Evolutionary conservation across 2,329 filamentous ascomycete species (phyloP), one percentile per base, ranked within the genome.

Genomic region (Penicillium sp.): DNA sequence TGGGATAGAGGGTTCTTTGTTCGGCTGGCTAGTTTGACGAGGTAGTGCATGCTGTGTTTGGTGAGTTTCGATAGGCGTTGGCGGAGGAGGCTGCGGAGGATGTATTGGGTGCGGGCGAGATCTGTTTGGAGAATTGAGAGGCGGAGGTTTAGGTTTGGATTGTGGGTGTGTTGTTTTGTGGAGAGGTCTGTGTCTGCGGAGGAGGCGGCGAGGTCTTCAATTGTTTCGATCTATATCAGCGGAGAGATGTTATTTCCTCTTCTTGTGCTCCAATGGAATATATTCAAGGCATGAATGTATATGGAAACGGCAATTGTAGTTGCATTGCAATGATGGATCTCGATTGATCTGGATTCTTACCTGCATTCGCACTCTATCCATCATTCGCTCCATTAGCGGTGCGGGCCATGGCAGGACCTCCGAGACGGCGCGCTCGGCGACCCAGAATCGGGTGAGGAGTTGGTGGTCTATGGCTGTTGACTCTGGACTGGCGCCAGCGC

Each of bases 91-190:
- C 89, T 89, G 57, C 94, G 83, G 18, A 97, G 84, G 22, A 99
- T 81, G 69, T 92, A 99, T 77, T 96, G 96, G 76, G 90, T 95
- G 44, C 94, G 83, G 73, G 97, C 92, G 52, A 99, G 84, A 77
- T 99, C 94, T 6, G 95, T 97, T 79, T 99, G 94, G 52, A 97
- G 87, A 59, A 99, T 89, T 47, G 97, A 96, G 68, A 97, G 86
- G 58, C 86, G 86, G 73, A 99, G 96, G 72, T 96, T 97, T 61
- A 90, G 88, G 73, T 89, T 92, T 45, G 92, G 89, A 68, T 96
- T 92, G 85, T 92, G 89, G 69, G 89, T 87, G 89, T 93, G 56
- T 55, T 52, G 49, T 44, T 46, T 53, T 44, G 46, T 60, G 49
- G 60, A 47, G 31, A 43, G 50, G 27, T 53, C 47, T 72, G 58